phyloP scores from a whole-genome alignment of 2,329 filamentous ascomycete genomes.

The Xylaria sp. region DNA sequence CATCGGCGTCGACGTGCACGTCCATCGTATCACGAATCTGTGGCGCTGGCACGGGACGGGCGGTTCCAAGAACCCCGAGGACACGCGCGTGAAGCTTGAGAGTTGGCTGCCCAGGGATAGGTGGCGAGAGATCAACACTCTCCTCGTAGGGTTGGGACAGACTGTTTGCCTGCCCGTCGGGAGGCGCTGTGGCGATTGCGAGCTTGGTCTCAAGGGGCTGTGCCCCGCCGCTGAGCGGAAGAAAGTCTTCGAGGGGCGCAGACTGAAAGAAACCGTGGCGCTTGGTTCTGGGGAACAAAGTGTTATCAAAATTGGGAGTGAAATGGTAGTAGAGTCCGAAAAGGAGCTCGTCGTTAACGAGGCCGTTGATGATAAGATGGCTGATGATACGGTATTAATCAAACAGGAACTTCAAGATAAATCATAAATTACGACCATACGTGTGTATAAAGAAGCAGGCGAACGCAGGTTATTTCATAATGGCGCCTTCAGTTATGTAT shows the following conservation, averaged over 20 bases:
- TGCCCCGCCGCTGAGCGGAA: slow-evolving; percentile 78
- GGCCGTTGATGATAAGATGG: slow-evolving; percentile 25
- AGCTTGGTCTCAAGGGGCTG: slow-evolving; percentile 77
- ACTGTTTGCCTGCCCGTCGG: slow-evolving; percentile 85
- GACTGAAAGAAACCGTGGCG: slow-evolving; percentile 56
- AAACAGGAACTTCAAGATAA: neutral
- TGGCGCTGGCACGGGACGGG: slow-evolving; percentile 83
- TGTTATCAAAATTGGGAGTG: slow-evolving; percentile 30
- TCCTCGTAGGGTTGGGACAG: slow-evolving; percentile 90
- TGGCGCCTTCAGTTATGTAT: neutral
- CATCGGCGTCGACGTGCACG: slow-evolving; percentile 94
- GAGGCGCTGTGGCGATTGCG: slow-evolving; percentile 85
- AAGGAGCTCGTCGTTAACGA: slow-evolving; percentile 14
- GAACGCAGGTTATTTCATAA: neutral
- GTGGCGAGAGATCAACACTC: slow-evolving; percentile 92
- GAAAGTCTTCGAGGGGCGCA: slow-evolving; percentile 69
- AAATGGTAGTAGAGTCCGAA: slow-evolving; percentile 31
- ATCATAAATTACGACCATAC: neutral
- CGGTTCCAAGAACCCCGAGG: slow-evolving; percentile 79
- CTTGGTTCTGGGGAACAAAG: slow-evolving; percentile 44
- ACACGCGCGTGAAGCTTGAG: slow-evolving; percentile 79
- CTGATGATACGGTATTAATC: slow-evolving; percentile 2
- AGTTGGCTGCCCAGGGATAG: slow-evolving; percentile 84
- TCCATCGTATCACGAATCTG: slow-evolving; percentile 92
- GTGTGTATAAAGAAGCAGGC: neutral